Evolutionary conservation across 176 grass and related monocot species (phyloP), one percentile per base, ranked within the genome.

Genomic region (Aechmea fasciata): DNA sequence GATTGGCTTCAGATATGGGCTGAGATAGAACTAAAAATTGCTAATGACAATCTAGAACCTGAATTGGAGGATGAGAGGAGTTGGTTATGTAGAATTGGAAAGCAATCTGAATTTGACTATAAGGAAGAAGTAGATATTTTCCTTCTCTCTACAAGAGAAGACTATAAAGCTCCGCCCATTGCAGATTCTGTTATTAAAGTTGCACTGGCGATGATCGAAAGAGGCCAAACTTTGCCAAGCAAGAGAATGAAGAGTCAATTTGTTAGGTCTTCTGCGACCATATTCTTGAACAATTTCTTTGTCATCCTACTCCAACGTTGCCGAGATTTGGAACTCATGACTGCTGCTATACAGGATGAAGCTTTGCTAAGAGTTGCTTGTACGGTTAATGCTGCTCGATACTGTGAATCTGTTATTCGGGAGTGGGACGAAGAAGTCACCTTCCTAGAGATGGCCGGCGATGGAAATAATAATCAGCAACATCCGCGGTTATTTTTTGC

Each of bases 1-100:
- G 82, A 97, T 67, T 97, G 93, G 89, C 86, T 97, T 85, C 76
- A 72, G 50, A 92, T 90, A 57, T 97, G 93, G 89, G 82, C 84
- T 50, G 62, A 71, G 50, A 82, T 92, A 71, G 93, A 97, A 74
- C 79, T 92, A 69, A 71, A 59, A 70, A 83, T 79, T 72, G 82
- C 93, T 63, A 76, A 83, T 24, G 71, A 82, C 63, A 92, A 92
- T 62, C 72, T 92, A 64, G 79, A 83, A 76, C 77, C 79, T 73
- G 86, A 85, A 81, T 69, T 87, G 63, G 86, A 85, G 13, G 59
- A 81, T 70, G 84, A 83, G 25, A 68, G 51, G 61, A 83, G n/a
- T 77, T 97, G 86, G 86, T 83, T 81, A 52, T 79, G 41, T 65
- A 64, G 57, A 73, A 75, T 66, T 64, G 64, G 48, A 78, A 71